phyloP scores from a whole-genome alignment of 768 basidiomycete genomes.

The Lanmaoa pseudosensibilis region DNA sequence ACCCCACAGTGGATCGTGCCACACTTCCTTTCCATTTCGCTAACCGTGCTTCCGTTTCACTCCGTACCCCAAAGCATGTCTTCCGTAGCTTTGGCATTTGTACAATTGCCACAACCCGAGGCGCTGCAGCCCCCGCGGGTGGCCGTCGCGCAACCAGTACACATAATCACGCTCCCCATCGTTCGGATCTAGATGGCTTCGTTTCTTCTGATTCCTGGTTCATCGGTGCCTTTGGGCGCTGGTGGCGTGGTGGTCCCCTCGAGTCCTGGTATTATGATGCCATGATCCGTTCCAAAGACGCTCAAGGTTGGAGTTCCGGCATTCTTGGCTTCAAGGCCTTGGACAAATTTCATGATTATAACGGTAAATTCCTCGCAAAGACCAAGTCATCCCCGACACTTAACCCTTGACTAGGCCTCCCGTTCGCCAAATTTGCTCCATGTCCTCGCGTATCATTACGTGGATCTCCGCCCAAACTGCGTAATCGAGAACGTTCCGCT shows the following conservation, averaged over 20 bases:
- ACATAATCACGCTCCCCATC: conserved; percentile 24
- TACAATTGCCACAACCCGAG: conserved; percentile 62
- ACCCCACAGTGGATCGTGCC: conserved; percentile 24
- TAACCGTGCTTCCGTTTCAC: conserved; percentile 87
- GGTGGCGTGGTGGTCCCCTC: conserved; percentile 85
- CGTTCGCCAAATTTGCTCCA: conserved; percentile 50
- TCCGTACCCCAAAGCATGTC: conserved; percentile 88
- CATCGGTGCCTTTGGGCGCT: conserved; percentile 85
- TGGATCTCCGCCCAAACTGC: conserved; percentile 54
- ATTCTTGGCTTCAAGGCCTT: conserved; percentile 73
- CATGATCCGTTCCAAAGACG: conserved; percentile 59
- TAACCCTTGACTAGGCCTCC: conserved; percentile 41
- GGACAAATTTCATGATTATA: conserved; percentile 66
- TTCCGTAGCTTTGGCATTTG: conserved; percentile 87
- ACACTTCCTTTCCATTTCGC: conserved; percentile 71
- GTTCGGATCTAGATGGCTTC: conserved; percentile 41
- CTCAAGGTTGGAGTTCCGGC: conserved; percentile 76
- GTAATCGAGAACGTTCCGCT: conserved; percentile 57
- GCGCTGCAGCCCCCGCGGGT: conserved; percentile 45
- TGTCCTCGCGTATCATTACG: conserved; percentile 43
- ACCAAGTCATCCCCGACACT: background rate
- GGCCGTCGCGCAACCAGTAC: conserved; percentile 49
- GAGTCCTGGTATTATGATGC: conserved; percentile 79
- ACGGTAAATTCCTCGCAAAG: conserved; percentile 45
- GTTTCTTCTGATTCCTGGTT: conserved; percentile 82